Conservation (phyloP, 768 basidiomycete species). For the Leucogyrophana mollusca region DNA sequence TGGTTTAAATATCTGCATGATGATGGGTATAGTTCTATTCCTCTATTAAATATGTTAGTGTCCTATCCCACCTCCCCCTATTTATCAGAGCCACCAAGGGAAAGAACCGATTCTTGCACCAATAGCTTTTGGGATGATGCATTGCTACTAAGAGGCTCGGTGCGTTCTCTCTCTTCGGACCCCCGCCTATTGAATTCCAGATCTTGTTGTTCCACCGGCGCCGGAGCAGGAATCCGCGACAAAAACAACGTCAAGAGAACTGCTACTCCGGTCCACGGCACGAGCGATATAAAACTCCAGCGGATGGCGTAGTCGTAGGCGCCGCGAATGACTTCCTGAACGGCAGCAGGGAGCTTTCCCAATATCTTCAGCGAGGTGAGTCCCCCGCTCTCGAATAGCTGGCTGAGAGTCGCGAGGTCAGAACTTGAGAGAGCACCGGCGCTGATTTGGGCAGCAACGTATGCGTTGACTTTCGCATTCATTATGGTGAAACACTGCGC, state of each 20-base stretch:
- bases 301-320: constrained; percentile 41
- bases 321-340: constrained; percentile 34
- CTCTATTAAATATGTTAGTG: no score
- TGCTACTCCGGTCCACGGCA: constrained; percentile 45
- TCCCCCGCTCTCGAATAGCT: constrained; percentile 20
- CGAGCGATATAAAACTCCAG: constrained; percentile 45
- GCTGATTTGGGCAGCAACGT: constrained; percentile 24
- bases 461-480: constrained; percentile 37
- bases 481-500: constrained; percentile 53
- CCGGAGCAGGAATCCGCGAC: constrained; percentile 34
- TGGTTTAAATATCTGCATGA: no score
- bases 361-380: constrained; percentile 37
- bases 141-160: no score
- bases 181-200: no score
- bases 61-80: no score
- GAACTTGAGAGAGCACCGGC: constrained; percentile 25
- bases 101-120: no score
- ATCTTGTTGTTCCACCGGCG: no score
- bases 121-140: no score
- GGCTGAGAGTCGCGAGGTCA: constrained; percentile 25
- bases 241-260: constrained; percentile 37
- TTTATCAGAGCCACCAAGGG: no score
- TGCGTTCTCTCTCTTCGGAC: no score
- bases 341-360: constrained; percentile 29
- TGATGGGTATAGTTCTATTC: no score